phyloP scores from a whole-genome alignment of 2,329 filamentous ascomycete species.

The Phialemonium atrogriseum region DNA sequence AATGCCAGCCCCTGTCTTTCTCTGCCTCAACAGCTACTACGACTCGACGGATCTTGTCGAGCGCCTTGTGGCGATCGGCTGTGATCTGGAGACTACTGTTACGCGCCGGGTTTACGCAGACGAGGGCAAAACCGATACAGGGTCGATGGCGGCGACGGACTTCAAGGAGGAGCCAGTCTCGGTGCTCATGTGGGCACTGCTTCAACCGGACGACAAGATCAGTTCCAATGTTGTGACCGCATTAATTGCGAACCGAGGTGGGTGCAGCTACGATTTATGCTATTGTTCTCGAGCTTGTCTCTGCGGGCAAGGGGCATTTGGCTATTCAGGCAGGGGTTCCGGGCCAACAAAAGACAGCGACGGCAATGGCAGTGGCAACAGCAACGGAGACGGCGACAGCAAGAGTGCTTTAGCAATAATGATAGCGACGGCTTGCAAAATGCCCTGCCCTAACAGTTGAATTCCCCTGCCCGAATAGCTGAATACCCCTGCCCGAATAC shows the following conservation, averaged over 20 bases:
- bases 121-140: not conserved
- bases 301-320: too few species aligned
- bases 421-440: too few species aligned
- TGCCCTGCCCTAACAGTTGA: too few species aligned
- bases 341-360: too few species aligned
- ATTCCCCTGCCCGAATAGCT: too few species aligned
- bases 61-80: conserved; percentile 10
- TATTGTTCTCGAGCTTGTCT: too few species aligned
- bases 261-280: too few species aligned
- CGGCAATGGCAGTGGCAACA: too few species aligned
- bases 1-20: conserved; percentile 12
- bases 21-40: conserved; percentile 13
- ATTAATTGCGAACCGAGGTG: conserved; percentile 12
- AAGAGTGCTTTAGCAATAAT: too few species aligned
- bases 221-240: conserved; percentile 7
- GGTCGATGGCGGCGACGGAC: conserved; percentile 2
- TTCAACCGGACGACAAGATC: conserved; percentile 11
- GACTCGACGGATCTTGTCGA: conserved; percentile 11
- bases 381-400: too few species aligned
- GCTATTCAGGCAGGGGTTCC: too few species aligned
- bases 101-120: conserved; percentile 9
- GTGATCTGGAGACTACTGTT: conserved; percentile 12
- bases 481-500: too few species aligned
- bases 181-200: conserved; percentile 14
- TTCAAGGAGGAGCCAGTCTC: conserved; percentile 11